Evolutionary conservation across 495 filamentous ascomycete genomes (phyloP).

Genomic region (Neurospora cerealis): DNA sequence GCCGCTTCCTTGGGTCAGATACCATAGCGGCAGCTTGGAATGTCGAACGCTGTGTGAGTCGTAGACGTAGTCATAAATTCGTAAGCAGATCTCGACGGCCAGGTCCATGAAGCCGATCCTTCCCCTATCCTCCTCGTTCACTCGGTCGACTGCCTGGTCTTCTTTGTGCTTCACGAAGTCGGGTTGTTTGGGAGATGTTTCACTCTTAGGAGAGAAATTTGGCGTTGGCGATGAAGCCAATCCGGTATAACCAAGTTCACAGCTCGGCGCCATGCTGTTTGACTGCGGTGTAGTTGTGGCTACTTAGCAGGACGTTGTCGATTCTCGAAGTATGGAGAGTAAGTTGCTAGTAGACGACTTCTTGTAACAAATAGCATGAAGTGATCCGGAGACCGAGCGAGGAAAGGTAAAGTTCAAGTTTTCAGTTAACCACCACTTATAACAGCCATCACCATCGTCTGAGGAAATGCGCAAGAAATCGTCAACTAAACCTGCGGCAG

Average conservation of each 20-base stretch:
- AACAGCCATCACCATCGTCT: background rate
- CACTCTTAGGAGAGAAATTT: background rate
- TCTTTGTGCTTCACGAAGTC: background rate
- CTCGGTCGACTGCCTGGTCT: background rate
- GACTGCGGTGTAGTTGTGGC: background rate
- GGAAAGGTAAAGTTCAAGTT: background rate
- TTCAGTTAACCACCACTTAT: background rate
- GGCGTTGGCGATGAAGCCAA: background rate
- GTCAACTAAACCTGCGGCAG: background rate
- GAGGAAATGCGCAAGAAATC: background rate
- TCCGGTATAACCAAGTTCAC: background rate
- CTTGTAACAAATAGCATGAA: background rate
- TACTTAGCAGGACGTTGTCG: background rate
- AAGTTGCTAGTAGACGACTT: background rate
- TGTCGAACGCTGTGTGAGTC: constrained; percentile 28
- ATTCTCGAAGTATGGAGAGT: background rate
- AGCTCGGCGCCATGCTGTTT: background rate
- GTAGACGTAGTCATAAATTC: constrained; percentile 25
- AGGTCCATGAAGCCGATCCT: constrained; percentile 18
- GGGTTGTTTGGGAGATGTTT: background rate
- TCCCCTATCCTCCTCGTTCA: background rate
- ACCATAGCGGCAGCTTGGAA: constrained; percentile 28
- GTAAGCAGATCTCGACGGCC: constrained; percentile 24
- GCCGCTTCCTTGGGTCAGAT: constrained; percentile 17
- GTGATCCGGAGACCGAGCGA: background rate